Base-by-base conservation (phyloP, 768 basidiomycete genomes). In the Tulasnella sp. region DNA sequence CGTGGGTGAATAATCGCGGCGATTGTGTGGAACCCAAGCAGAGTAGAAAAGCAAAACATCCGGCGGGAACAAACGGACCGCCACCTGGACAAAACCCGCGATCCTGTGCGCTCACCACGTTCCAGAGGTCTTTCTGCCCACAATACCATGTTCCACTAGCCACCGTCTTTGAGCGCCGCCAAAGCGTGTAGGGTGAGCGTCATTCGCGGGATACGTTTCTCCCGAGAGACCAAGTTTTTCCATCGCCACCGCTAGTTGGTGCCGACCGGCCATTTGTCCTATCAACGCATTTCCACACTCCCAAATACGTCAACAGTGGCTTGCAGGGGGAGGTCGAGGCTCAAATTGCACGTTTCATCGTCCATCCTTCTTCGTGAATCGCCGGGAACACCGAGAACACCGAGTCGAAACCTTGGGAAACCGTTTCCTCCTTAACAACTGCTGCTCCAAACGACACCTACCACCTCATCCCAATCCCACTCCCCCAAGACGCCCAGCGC, bases 1-100 rank as follows among this genome's bases (percentile, higher is more conserved):
- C 73, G 46, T 48, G 73, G 73, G 73, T n/a, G 73, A 42, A 48
- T 42, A 42, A n/a, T 74, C 73, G 46, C 73, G 46, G 73, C 40
- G 73, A 74, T 42, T 68, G 62, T 68, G 62, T 68, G 62, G 62
- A 68, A 68, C 62, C 27, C 27, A 27, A 14, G 40, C n/a, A 3
- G 27, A 31, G 62, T 68, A 74, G 73, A 40, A 74, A 74, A 74
- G 46, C 73, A 74, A 74, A 74, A 40, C 46, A 74, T 74, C 62
- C 27, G 62, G n/a, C 34, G 62, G 62, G 62, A 68, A 68, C 62
- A 68, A 68, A 68, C 62, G 62, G 34, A 31, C 62, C 62, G 62
- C 62, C 62, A 34, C 34, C n/a, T 14, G 21, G n/a, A 21, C 21
- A 68, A 68, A 68, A n/a, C 62, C 27, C 6, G 34, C 9, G 46